Percentiles rank a stretch among this genome's conserved stretches.
phyloP scores from a whole-genome alignment of 1,284 basidiomycete species.

The Leccinum pseudoinsigne region DNA sequence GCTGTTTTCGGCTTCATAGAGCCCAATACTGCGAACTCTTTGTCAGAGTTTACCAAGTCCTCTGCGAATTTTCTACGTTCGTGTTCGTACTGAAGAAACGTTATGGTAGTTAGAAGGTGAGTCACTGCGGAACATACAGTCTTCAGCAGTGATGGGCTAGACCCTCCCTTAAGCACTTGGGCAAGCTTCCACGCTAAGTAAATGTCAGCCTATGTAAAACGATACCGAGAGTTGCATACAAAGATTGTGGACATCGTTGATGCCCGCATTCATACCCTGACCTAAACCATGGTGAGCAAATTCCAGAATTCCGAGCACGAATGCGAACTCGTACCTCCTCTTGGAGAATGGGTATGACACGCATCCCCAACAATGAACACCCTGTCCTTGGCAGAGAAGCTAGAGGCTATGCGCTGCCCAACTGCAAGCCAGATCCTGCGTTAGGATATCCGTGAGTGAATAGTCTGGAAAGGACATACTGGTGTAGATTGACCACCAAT shows the following conservation, averaged over 20 bases:
- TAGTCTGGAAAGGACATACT: background rate
- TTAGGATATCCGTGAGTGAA: background rate
- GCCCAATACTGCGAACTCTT: background rate
- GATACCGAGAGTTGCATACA: background rate
- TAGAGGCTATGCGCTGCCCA: background rate
- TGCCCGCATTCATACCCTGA: constrained; percentile 1
- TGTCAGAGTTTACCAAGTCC: background rate
- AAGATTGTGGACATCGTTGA: background rate
- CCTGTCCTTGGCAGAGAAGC: background rate
- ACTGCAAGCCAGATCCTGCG: background rate
- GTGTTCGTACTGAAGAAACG: background rate
- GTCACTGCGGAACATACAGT: background rate
- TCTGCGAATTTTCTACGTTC: background rate
- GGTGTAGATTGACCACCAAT: background rate
- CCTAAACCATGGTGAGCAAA: background rate
- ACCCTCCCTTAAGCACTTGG: background rate
- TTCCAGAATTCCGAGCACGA: background rate
- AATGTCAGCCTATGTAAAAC: background rate
- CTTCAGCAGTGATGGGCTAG: background rate
- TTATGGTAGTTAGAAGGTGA: background rate
- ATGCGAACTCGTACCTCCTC: background rate
- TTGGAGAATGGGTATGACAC: background rate
- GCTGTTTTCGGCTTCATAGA: background rate
- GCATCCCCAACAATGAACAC: background rate
- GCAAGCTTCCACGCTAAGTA: background rate